These are phyloP conservation scores for Quercus tomentella DNA, from an alignment of 331 rosid genomes.

Conservation along the genomic window DNA sequence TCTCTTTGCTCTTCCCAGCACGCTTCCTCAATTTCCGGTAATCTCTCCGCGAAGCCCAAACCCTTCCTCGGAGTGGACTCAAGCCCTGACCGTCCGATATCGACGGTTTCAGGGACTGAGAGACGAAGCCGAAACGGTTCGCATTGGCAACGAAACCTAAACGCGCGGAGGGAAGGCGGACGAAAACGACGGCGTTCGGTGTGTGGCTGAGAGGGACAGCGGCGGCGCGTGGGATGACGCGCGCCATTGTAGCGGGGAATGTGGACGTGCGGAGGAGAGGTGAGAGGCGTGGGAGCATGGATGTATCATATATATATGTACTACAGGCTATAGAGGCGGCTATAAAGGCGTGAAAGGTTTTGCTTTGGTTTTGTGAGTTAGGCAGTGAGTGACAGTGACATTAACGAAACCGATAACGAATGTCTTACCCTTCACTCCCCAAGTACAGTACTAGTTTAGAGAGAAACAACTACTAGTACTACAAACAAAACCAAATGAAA, in stretches of 20 bases:
- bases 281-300: slow-evolving; percentile 44
- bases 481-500: too few relatives aligned
- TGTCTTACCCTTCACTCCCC: background rate
- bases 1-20: slow-evolving; percentile 39
- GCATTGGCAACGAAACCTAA: background rate
- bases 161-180: slow-evolving; percentile 10
- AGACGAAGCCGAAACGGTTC: background rate
- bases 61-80: slow-evolving; percentile 15
- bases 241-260: slow-evolving; percentile 49
- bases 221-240: slow-evolving; percentile 36
- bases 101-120: slow-evolving; percentile 14
- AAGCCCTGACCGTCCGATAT: slow-evolving; percentile 25
- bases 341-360: background rate
- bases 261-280: slow-evolving; percentile 31
- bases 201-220: slow-evolving; percentile 14
- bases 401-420: background rate
- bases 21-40: slow-evolving; percentile 60
- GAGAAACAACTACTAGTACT: too few relatives aligned
- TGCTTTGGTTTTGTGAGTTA: background rate
- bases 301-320: too few relatives aligned
- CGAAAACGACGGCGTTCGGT: background rate
- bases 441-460: background rate
- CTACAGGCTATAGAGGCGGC: background rate
- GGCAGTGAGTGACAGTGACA: slow-evolving; percentile 1
- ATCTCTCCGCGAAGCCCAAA: slow-evolving; percentile 42